Evolutionary conservation across 176 grass and related monocot species (phyloP).

Genomic region (Themeda triandra): DNA sequence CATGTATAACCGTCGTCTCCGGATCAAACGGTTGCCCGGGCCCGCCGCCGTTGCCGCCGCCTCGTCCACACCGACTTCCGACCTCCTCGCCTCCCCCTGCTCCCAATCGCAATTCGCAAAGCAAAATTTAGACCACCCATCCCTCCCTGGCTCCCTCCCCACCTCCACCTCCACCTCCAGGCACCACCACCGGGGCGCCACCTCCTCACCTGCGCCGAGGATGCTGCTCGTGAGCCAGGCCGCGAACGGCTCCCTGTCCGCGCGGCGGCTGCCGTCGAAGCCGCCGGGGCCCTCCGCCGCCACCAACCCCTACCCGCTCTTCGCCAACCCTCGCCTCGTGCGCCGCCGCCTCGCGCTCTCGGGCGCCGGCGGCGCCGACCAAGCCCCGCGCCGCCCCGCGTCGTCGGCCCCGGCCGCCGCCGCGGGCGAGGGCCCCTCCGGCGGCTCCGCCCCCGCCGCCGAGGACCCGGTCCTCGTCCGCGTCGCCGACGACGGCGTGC

Average conservation of each 20-base stretch:
- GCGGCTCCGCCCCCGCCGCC: not conserved
- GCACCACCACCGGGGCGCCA: not conserved
- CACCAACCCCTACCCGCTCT: conserved; percentile 52
- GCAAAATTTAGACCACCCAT: conserved; percentile 40
- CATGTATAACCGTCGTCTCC: not conserved
- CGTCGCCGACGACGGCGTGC: conserved; percentile 56
- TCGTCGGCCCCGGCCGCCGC: not conserved
- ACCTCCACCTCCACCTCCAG: not conserved
- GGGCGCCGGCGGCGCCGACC: conserved; percentile 20
- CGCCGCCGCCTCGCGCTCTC: conserved; percentile 40
- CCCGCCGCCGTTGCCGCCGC: conserved; percentile 3
- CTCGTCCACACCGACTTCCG: not conserved
- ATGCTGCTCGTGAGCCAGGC: conserved; percentile 87
- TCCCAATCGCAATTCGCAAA: conserved; percentile 1
- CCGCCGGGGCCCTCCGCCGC: conserved; percentile 4
- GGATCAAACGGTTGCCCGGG: conserved; percentile 2
- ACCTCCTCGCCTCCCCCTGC: not conserved
- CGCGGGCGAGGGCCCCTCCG: conserved; percentile 40
- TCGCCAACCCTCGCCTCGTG: conserved; percentile 30
- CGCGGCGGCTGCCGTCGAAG: conserved; percentile 55
- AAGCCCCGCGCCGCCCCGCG: conserved; percentile 10
- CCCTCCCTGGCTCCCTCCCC: no score
- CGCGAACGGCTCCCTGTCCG: conserved; percentile 75
- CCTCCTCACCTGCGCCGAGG: not conserved
- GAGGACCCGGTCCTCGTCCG: conserved; percentile 43